phyloP scores from a whole-genome alignment of 495 filamentous ascomycete species.

The Trichoderma reesei region DNA sequence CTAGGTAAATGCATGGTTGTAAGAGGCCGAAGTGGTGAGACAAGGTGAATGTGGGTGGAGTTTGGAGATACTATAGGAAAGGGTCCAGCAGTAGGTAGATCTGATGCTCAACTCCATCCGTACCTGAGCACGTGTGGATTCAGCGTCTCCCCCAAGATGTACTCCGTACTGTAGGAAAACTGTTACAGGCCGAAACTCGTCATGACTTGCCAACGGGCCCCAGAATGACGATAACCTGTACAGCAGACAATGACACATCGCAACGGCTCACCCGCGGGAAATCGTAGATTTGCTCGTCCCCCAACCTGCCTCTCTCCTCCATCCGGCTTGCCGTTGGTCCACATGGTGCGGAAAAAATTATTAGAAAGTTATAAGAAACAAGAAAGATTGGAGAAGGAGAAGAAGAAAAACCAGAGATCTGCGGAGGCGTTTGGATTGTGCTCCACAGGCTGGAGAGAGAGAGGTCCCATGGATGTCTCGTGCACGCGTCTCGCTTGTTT shows the following conservation, averaged over 20 bases:
- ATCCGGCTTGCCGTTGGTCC: neutral
- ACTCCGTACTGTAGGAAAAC: too few relatives aligned
- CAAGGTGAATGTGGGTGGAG: too few relatives aligned
- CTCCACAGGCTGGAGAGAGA: neutral
- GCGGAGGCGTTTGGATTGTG: neutral
- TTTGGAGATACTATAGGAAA: too few relatives aligned
- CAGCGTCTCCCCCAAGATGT: neutral
- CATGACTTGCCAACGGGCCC: neutral
- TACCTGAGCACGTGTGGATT: too few relatives aligned
- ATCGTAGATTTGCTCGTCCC: neutral
- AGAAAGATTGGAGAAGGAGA: neutral
- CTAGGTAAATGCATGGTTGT: too few relatives aligned
- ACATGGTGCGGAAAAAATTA: neutral
- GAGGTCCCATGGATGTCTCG: neutral
- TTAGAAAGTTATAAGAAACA: too few relatives aligned
- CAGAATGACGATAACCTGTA: neutral
- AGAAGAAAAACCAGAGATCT: neutral
- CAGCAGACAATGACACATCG: neutral
- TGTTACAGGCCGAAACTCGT: neutral
- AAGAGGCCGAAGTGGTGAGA: too few relatives aligned
- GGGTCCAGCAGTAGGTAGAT: too few relatives aligned
- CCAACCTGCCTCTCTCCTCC: neutral
- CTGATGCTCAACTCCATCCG: too few relatives aligned
- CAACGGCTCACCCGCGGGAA: neutral
- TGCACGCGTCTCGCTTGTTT: neutral